Percentiles rank a stretch among this genome's conserved stretches.
Conservation (phyloP, 495 filamentous ascomycete species). For the Bryoglossum gracile region DNA sequence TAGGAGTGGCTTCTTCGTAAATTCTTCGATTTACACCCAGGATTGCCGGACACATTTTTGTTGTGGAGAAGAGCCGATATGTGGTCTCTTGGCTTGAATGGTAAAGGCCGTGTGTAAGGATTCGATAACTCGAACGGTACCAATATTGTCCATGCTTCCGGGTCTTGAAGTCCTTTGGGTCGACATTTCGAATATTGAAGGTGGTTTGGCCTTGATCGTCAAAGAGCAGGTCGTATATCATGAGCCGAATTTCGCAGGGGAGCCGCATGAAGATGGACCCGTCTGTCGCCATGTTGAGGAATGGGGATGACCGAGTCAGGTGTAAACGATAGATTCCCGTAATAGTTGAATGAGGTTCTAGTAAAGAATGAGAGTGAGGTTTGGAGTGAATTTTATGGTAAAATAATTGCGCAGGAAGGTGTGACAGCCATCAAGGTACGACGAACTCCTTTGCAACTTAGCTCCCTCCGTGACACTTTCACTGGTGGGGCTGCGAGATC, state of each 20-base stretch:
- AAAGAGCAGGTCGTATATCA: constrained; percentile 46
- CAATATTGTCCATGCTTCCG: constrained; percentile 1
- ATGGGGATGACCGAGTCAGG: too few species aligned
- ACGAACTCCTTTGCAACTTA: too few species aligned
- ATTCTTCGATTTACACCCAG: constrained; percentile 39
- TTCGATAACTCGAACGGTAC: constrained; percentile 30
- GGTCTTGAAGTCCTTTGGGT: constrained; percentile 10
- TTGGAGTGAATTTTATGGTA: too few species aligned
- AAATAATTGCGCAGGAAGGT: too few species aligned
- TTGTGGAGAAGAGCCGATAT: constrained; percentile 33
- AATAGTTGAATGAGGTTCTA: too few species aligned
- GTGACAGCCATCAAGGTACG: constrained; percentile 1
- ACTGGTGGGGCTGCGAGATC: not conserved
- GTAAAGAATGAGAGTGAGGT: too few species aligned
- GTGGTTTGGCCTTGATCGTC: constrained; percentile 18
- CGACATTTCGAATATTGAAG: constrained; percentile 19
- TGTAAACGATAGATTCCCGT: too few species aligned
- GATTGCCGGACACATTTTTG: constrained; percentile 36
- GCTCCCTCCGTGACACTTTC: too few species aligned
- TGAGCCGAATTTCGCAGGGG: constrained; percentile 47
- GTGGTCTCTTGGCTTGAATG: constrained; percentile 37
- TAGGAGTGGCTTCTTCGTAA: constrained; percentile 39
- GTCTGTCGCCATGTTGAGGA: constrained; percentile 2
- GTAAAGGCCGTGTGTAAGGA: constrained; percentile 26
- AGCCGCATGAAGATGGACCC: constrained; percentile 26